A percentile compares a stretch with the other conserved stretches of the same genome.
Evolutionary conservation across 306 rosid genomes (phyloP).

Genomic region (Cercis canadensis): DNA sequence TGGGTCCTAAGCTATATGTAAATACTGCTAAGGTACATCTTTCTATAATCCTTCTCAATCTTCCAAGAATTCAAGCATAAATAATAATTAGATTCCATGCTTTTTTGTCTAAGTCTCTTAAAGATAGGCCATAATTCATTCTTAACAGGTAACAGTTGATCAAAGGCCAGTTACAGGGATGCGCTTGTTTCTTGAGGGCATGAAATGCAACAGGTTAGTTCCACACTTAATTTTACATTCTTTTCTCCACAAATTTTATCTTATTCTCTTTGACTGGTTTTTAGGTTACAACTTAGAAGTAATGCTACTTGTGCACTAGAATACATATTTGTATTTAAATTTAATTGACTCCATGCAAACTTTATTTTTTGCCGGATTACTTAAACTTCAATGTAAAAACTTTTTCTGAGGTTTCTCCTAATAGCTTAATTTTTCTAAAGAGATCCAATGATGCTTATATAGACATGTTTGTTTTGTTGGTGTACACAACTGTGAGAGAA

Average conservation of each 20-base stretch:
- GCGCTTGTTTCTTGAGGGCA: constrained; percentile 93
- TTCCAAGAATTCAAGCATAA: background rate
- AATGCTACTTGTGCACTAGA: too few species aligned
- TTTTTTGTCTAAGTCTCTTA: background rate
- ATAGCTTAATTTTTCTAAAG: too few species aligned
- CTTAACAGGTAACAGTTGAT: constrained; percentile 65
- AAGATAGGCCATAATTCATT: background rate
- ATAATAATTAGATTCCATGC: constrained; percentile 1
- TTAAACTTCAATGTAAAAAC: too few species aligned
- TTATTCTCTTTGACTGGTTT: too few species aligned
- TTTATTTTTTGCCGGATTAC: too few species aligned
- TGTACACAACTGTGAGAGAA: too few species aligned
- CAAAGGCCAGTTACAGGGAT: constrained; percentile 83
- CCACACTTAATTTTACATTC: background rate
- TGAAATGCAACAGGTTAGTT: constrained; percentile 79
- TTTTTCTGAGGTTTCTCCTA: too few species aligned
- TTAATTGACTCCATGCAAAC: too few species aligned
- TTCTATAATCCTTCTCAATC: background rate
- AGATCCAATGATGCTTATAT: too few species aligned
- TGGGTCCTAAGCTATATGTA: constrained; percentile 85
- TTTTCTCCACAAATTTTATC: background rate
- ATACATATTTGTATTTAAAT: too few species aligned
- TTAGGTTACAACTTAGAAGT: too few species aligned
- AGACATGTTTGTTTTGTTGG: too few species aligned
- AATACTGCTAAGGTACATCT: constrained; percentile 64